Conservation (phyloP, 1,139 yeast species). For the Yamadazyma diddensiae region DNA sequence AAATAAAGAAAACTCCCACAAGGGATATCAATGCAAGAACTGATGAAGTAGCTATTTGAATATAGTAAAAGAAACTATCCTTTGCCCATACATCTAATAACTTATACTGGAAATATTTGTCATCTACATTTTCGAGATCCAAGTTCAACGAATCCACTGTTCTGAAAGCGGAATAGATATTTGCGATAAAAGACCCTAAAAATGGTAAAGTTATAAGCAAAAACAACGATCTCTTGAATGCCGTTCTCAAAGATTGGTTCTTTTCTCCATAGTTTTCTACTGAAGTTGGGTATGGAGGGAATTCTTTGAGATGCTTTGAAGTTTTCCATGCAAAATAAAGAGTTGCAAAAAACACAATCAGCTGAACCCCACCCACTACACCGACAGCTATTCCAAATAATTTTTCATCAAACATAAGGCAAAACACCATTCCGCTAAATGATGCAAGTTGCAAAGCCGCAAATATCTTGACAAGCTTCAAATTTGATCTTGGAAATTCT, state of each 20-base stretch:
- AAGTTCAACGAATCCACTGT: too few species aligned
- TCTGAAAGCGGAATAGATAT: constrained; percentile 1
- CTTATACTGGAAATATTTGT: background rate
- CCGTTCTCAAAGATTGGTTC: constrained; percentile 20
- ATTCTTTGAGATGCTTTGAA: constrained; percentile 25
- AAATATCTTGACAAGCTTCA: constrained; percentile 18
- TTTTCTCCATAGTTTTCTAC: constrained; percentile 18
- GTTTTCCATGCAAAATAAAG: constrained; percentile 27
- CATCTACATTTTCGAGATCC: background rate
- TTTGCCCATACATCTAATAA: constrained; percentile 4
- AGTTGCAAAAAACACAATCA: constrained; percentile 18
- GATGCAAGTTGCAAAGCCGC: constrained; percentile 7
- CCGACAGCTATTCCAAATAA: constrained; percentile 4
- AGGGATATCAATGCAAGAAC: constrained; percentile 19
- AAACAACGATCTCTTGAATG: constrained; percentile 29
- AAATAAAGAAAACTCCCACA: constrained; percentile 26
- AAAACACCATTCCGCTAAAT: background rate
- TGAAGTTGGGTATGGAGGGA: constrained; percentile 27
- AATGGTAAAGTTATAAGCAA: constrained; percentile 31
- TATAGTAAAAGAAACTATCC: constrained; percentile 1
- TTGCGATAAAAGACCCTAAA: background rate
- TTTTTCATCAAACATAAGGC: background rate
- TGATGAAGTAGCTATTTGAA: constrained; percentile 13
- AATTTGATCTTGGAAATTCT: constrained; percentile 21
- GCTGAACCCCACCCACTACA: constrained; percentile 1